Base-by-base conservation (phyloP, 257 asterid species). In the Forsythia suspensa region DNA sequence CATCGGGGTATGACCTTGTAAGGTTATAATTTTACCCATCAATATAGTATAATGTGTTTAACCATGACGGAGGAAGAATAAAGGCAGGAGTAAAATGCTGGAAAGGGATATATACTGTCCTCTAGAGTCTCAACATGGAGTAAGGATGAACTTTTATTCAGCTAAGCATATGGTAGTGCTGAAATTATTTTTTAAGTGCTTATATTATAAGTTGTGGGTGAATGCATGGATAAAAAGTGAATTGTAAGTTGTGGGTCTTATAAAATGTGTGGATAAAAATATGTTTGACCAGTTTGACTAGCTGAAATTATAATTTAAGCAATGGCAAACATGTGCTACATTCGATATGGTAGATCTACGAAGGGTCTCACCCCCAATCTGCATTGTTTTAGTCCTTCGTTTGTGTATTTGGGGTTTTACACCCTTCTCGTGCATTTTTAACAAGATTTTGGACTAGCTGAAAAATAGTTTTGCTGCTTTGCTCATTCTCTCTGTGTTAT, bases 401-500 rank as follows among this genome's bases (percentile, higher is more conserved):
- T 61, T 61, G 37, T 12, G 2, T 24, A 21, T 9, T 10, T 29
- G 8, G 37, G 68, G 11, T 66, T 74, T 70, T 52, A 63, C 37
- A 52, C 52, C 75, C 40, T 77, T 52, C 16, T 20, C 21, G 44
- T 20, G 39, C 52, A 65, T 65, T 37, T 70, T 20, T 11, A 9
- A 46, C 70, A 51, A 4, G 39, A 21, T 40, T 55, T 79, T 85
- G 36, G 24, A 42, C 46, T 42, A 20, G 16, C 13, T 59, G 9
- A 5, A 40, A 34, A 71, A n/a, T 24, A 40, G 18, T 80, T 57
- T 70, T 78, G 18, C 8, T 55, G 65, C 69, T 55, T 52, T 69
- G 55, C 73, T 70, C 29, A 57, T 76, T 65, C 51, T 39, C 65
- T 38, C 16, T 13, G 76, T 57, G 69, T 73, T 76, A 82, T 44